Percentiles rank a stretch among this genome's conserved stretches.
Evolutionary conservation across 1,284 basidiomycete species (phyloP).

Genomic region (Ustanciosporium gigantosporum): DNA sequence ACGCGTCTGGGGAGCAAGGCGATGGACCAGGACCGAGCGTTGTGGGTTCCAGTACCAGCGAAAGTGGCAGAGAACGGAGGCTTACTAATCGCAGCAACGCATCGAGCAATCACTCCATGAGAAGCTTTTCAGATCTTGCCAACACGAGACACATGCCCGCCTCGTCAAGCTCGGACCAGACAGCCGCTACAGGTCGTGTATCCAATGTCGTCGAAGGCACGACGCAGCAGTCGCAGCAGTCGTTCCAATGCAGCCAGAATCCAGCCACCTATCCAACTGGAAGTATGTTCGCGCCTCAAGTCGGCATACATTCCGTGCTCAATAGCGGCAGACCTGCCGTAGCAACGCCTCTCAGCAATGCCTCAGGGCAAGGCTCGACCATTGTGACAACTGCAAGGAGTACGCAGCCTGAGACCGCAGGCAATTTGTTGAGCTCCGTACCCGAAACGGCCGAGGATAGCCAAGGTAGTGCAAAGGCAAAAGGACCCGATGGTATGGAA

Average conservation of each 20-base stretch:
- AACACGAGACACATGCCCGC: constrained; percentile 2
- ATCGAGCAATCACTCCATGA: not conserved
- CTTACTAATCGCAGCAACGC: constrained; percentile 10
- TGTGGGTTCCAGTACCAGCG: not conserved
- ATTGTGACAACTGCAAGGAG: not conserved
- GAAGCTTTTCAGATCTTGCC: not conserved
- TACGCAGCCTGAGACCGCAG: not conserved
- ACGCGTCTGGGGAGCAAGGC: constrained; percentile 1
- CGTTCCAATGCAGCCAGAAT: no score
- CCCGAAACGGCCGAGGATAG: not conserved
- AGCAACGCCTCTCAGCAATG: constrained; percentile 29
- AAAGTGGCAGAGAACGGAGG: constrained; percentile 8
- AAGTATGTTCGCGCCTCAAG: constrained; percentile 47
- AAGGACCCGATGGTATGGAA: no score
- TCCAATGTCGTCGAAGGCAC: no score
- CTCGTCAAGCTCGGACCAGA: not conserved
- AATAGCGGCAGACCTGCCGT: constrained; percentile 26
- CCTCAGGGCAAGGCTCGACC: not conserved
- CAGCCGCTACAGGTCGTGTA: not conserved
- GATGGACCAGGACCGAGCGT: constrained; percentile 1
- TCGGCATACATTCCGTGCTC: constrained; percentile 47
- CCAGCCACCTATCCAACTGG: constrained; percentile 28
- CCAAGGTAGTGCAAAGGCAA: not conserved
- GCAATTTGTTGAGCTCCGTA: not conserved
- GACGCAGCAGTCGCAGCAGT: not conserved